Conservation (phyloP, 2,329 filamentous ascomycete species). For the Xylaria sp. region DNA sequence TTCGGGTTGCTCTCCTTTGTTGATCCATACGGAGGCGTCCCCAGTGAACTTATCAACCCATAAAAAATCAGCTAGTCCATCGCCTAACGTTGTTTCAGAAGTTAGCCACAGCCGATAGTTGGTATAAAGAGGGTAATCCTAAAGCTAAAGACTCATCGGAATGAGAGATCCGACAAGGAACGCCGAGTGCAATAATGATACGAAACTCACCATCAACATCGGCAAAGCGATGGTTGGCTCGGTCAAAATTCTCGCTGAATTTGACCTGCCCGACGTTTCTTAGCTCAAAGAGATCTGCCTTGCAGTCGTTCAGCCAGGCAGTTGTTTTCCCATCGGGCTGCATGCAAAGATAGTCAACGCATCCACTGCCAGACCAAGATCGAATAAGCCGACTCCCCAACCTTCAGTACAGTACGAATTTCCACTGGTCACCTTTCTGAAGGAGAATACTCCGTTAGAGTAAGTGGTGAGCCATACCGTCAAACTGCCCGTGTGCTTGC, state of each 20-base stretch:
- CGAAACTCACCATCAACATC: constrained; percentile 16
- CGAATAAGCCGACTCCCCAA: background rate
- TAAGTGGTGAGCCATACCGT: constrained; percentile 1
- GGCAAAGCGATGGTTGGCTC: constrained; percentile 12
- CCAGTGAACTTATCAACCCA: constrained; percentile 26
- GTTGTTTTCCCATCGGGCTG: constrained; percentile 9
- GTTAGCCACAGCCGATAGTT: background rate
- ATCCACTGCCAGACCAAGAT: constrained; percentile 1
- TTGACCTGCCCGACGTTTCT: constrained; percentile 15
- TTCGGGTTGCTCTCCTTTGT: constrained; percentile 7
- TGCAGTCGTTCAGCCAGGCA: constrained; percentile 14
- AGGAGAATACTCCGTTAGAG: background rate
- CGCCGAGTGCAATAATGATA: no score
- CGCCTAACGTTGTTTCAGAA: constrained; percentile 8
- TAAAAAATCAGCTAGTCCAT: constrained; percentile 8
- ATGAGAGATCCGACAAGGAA: no score
- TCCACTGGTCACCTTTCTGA: background rate
- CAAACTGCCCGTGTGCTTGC: constrained; percentile 9
- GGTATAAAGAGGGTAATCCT: background rate
- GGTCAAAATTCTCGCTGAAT: constrained; percentile 14
- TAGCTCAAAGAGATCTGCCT: background rate
- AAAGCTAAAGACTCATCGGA: background rate
- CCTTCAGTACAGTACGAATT: background rate
- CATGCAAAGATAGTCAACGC: constrained; percentile 23
- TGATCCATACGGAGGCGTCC: constrained; percentile 18